Evolutionary conservation across 306 rosid genomes (phyloP), one percentile per base, ranked within the genome.

Genomic region (Sophora flavescens): DNA sequence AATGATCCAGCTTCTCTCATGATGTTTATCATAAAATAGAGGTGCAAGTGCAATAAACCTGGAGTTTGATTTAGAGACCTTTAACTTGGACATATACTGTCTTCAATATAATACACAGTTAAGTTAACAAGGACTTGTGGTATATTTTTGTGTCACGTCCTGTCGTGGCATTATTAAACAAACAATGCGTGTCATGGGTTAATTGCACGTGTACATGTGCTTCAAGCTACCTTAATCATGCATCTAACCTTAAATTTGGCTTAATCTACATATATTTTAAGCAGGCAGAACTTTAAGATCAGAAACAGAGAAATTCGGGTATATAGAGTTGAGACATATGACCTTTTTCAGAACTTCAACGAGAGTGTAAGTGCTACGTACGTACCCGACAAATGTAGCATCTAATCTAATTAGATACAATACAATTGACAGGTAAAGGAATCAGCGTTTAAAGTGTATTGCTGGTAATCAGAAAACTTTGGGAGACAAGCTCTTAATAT

Each of bases 171-270:
- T 73, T 22, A 47, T 68, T 64, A 72, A 82, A 75, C 74, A 71
- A 70, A 35, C 54, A 52, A 32, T 45, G 16, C 14, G 18, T 67
- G 60, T 30, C 72, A 63, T 71, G 53, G 63, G 35, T 78, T 18
- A 70, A 35, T 41, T 78, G 77, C 79, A 78, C 63, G 70, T 78
- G 79, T 68, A 48, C 89, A 86, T 78, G 89, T 86, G 85, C 85
- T 57, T 80, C 53, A 57, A 73, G 56, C 52, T 28, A 42, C 68
- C 58, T 18, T n/a, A 35, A 36, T 69, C 89, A 86, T 86, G 89
- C 87, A 86, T 74, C 87, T 83, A 69, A 83, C 83, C 78, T 50
- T 77, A 60, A 73, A 76, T 65, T 83, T 77, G 87, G 74, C 83
- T 64, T 56, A 8, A 45, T 18, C 47, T 10, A 33, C 12, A 38